Evolutionary conservation across 192 early-diverging fungal genomes (phyloP).

Genomic region (Gamsiella multidivaricata): DNA sequence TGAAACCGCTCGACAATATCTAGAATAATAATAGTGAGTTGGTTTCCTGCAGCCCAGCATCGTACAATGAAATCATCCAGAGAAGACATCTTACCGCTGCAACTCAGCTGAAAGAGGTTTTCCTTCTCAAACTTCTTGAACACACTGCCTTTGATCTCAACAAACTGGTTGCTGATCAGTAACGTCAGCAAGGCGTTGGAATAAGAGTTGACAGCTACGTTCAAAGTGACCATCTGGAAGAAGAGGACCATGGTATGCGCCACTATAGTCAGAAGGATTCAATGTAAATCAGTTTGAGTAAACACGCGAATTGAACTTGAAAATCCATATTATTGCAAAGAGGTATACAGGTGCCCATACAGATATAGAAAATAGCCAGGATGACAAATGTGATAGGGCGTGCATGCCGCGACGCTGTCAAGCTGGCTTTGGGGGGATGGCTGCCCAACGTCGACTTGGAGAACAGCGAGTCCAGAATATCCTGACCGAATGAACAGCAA

Average conservation of each 20-base stretch:
- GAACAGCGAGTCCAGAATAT: conserved; percentile 94
- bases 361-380: conserved; percentile 86
- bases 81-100: conserved; percentile 71
- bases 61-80: too few species aligned
- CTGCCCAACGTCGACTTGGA: conserved; percentile 75
- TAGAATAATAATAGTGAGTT: too few species aligned
- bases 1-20: conserved; percentile 98
- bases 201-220: conserved; percentile 96
- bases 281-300: neutral
- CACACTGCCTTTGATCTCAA: conserved; percentile 97
- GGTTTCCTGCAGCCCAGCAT: too few species aligned
- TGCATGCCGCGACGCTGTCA: conserved; percentile 55
- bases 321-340: neutral
- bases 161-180: conserved; percentile 96
- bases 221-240: conserved; percentile 95
- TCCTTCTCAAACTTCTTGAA: conserved; percentile 98
- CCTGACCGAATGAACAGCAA: conserved; percentile 92
- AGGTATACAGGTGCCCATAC: conserved; percentile 44
- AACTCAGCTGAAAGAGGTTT: conserved; percentile 95
- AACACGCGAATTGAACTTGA: neutral
- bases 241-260: conserved; percentile 92
- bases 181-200: conserved; percentile 94
- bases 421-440: conserved; percentile 30
- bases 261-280: conserved; percentile 51
- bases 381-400: conserved; percentile 71